Percentiles rank a stretch among this genome's conserved stretches.
phyloP scores from a whole-genome alignment of 305 asterid genomes.

The Nicotiana rustica region DNA sequence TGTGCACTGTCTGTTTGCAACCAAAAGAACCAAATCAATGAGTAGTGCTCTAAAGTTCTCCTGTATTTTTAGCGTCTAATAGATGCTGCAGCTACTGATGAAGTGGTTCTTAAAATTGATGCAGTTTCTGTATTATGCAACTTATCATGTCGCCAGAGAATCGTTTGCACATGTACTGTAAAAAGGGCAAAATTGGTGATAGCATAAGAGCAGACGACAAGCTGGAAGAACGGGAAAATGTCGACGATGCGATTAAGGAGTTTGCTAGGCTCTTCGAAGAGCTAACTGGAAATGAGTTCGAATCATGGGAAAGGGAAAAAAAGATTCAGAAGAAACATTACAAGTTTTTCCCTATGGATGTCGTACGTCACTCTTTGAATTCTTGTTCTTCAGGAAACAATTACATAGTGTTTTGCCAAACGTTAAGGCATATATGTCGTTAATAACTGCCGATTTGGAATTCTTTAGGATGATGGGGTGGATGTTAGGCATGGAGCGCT shows the following conservation, averaged over 20 bases:
- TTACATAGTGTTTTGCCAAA: neutral
- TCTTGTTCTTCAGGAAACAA: neutral
- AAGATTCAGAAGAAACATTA: constrained; percentile 58
- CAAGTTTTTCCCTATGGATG: constrained; percentile 71
- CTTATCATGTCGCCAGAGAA: constrained; percentile 66
- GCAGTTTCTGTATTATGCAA: constrained; percentile 69
- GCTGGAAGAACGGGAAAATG: constrained; percentile 61
- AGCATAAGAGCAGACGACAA: constrained; percentile 51
- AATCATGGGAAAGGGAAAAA: constrained; percentile 77
- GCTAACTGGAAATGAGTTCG: constrained; percentile 71
- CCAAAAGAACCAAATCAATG: constrained; percentile 51
- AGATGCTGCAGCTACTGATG: neutral
- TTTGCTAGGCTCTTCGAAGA: constrained; percentile 61
- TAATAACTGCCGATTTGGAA: too few relatives aligned
- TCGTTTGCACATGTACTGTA: constrained; percentile 69
- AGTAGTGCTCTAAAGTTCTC: constrained; percentile 45
- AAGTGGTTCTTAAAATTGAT: neutral
- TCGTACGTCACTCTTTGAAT: constrained; percentile 44
- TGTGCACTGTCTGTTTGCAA: constrained; percentile 69
- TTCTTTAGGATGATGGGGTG: constrained; percentile 71
- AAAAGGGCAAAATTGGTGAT: constrained; percentile 67
- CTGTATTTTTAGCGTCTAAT: neutral
- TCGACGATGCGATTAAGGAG: constrained; percentile 56
- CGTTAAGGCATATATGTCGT: neutral
- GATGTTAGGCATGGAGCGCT: constrained; percentile 89